Conservation (phyloP, 2,329 filamentous ascomycete species). For the Aspergillus pseudotamarii region DNA sequence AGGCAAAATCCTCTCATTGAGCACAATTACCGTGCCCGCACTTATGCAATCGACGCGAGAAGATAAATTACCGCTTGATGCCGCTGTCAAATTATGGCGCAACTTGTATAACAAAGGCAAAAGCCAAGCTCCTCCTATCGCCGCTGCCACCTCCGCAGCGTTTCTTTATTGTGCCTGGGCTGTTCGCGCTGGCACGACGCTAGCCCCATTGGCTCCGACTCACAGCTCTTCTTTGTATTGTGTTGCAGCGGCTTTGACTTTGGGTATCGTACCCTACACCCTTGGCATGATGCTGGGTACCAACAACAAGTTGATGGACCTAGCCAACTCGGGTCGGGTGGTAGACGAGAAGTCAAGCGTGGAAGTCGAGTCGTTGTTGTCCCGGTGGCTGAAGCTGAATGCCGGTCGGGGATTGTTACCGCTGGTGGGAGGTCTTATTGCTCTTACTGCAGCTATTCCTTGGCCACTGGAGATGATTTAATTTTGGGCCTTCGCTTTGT, state of each 20-base stretch:
- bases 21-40: constrained; percentile 27
- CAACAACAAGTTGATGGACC: constrained; percentile 31
- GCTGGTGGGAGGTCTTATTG: constrained; percentile 16
- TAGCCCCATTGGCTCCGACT: constrained; percentile 16
- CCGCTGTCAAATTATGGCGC: constrained; percentile 22
- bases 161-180: constrained; percentile 36
- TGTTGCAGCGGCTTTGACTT: constrained; percentile 30
- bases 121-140: constrained; percentile 29
- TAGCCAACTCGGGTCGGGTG: constrained; percentile 15
- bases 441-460: constrained; percentile 17
- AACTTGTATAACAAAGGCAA: constrained; percentile 27
- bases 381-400: constrained; percentile 19
- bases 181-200: constrained; percentile 17
- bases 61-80: constrained; percentile 9
- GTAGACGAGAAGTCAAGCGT: constrained; percentile 14
- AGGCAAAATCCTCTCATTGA: constrained; percentile 34
- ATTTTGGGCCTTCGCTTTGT: not conserved
- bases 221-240: constrained; percentile 26
- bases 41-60: constrained; percentile 24
- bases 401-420: constrained; percentile 17
- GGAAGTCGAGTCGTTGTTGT: constrained; percentile 17
- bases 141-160: constrained; percentile 20
- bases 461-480: constrained; percentile 5
- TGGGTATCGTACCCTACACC: constrained; percentile 40
- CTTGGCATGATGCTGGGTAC: constrained; percentile 29